Base-by-base conservation (phyloP, 2,329 filamentous ascomycete species). In the Ilyonectria robusta region DNA sequence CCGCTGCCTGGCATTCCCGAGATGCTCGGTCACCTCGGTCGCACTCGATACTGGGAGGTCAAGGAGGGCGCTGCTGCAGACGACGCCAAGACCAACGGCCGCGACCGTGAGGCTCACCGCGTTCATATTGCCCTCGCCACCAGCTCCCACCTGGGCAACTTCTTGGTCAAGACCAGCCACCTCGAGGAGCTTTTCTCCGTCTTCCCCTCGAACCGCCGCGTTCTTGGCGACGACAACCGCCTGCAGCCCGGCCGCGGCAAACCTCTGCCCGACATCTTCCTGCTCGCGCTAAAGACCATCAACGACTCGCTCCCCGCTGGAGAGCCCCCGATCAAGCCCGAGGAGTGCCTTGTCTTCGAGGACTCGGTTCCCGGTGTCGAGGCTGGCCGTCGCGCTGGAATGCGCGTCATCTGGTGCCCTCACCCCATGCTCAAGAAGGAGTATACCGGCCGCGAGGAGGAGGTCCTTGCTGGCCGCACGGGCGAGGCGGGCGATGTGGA, bases 321-420 rank as follows among this genome's bases (percentile, higher is more conserved):
- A 44, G 90, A 92, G 58, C 83, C 86, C 70, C 83, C 88, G 66
- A 91, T 99, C 69, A 85, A 78, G 60, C 94, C 94, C 0, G 92
- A 93, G 72, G 95, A 98, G 81, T 98, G 96, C 78, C 85, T 99
- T 17, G 96, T 98, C 0, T 98, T 99, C 76, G 96, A 99, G 82
- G 96, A 99, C 80, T 94, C 92, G 51, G 95, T 98, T 1, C 94
- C 94, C 0, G 96, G 96, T 4, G 94, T 98, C 3, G 96, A 99
- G 82, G 90, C 94, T 2, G 96, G 94, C 5, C 86, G 96, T 59
- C 89, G 96, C 71, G 96, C 96, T 0, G 95, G 95, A 0, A 98
- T 98, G 95, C 90, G 95, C 72, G 94, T 97, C 13, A 86, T 97
- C 1, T 99, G 96, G 96, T 92, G 90, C 73, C 96, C 96, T 26